Conservation (phyloP, 495 filamentous ascomycete genomes). For the Hyphodiscus hymeniophilus region DNA sequence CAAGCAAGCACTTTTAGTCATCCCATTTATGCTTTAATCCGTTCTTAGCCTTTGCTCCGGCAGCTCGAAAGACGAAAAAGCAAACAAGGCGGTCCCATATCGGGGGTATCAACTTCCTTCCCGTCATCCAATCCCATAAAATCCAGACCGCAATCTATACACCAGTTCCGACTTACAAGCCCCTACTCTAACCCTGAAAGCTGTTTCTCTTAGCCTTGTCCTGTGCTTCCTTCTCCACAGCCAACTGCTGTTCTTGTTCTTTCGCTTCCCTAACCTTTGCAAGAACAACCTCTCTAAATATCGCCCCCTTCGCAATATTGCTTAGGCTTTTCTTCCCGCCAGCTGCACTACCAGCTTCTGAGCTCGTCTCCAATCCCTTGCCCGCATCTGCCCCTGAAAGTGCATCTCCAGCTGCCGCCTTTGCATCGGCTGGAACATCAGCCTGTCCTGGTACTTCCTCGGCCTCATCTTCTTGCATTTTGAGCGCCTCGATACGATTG, state of each 20-base stretch:
- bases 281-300: conserved; percentile 95
- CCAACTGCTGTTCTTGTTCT: conserved; percentile 67
- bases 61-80: background rate
- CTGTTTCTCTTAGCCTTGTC: conserved; percentile 36
- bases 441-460: conserved; percentile 59
- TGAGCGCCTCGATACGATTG: conserved; percentile 94
- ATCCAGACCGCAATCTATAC: background rate
- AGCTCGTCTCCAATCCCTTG: conserved; percentile 10
- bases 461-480: conserved; percentile 87
- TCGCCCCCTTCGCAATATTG: conserved; percentile 75
- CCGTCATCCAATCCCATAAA: conserved; percentile 4
- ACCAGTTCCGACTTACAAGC: too few species aligned
- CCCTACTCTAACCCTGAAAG: conserved; percentile 13
- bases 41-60: conserved; percentile 1
- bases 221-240: conserved; percentile 49
- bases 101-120: conserved; percentile 19
- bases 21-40: background rate
- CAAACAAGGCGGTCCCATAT: conserved; percentile 2
- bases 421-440: conserved; percentile 53
- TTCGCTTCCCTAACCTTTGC: conserved; percentile 95
- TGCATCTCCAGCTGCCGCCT: conserved; percentile 28
- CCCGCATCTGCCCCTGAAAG: conserved; percentile 27
- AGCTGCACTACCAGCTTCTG: conserved; percentile 19
- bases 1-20: too few species aligned
- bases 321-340: conserved; percentile 61